Conservation (phyloP, 306 rosid species). For the Canavalia ensiformis region DNA sequence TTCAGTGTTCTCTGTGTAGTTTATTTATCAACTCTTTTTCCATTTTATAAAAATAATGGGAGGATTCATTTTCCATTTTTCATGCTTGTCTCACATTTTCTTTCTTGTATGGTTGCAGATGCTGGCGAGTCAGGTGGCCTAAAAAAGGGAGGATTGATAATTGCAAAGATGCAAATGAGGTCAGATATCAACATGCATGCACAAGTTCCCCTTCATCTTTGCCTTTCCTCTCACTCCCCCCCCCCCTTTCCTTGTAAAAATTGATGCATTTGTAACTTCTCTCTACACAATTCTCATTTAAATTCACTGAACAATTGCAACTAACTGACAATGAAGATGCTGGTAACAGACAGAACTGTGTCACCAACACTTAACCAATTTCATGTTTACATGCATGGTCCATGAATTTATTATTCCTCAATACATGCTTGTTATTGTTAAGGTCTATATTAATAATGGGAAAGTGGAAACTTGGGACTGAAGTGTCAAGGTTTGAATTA, state of each 20-base stretch:
- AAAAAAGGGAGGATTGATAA: conserved; percentile 59
- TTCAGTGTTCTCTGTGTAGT: conserved; percentile 23
- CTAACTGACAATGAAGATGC: conserved; percentile 29
- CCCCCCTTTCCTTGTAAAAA: too few species aligned
- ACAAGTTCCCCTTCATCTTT: conserved; percentile 26
- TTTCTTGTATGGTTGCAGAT: conserved; percentile 60
- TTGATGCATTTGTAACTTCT: conserved; percentile 21
- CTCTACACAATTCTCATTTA: conserved; percentile 9
- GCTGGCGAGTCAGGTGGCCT: conserved; percentile 98
- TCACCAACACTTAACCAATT: conserved; percentile 18
- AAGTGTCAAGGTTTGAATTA: conserved; percentile 16
- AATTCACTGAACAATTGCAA: conserved; percentile 12
- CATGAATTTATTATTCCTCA: conserved; percentile 37
- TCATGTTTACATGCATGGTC: conserved; percentile 13
- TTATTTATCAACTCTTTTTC: neutral
- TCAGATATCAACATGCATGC: conserved; percentile 42
- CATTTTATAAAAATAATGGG: neutral
- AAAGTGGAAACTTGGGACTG: conserved; percentile 30
- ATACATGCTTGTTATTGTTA: conserved; percentile 22
- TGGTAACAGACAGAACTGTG: conserved; percentile 21
- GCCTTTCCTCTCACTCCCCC: neutral
- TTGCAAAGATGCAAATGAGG: conserved; percentile 99
- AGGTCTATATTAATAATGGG: conserved; percentile 12
- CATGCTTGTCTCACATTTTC: conserved; percentile 23
- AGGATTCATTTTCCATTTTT: neutral